phyloP scores from a whole-genome alignment of 129 eudicot genomes.

The Centaurea solstitialis region DNA sequence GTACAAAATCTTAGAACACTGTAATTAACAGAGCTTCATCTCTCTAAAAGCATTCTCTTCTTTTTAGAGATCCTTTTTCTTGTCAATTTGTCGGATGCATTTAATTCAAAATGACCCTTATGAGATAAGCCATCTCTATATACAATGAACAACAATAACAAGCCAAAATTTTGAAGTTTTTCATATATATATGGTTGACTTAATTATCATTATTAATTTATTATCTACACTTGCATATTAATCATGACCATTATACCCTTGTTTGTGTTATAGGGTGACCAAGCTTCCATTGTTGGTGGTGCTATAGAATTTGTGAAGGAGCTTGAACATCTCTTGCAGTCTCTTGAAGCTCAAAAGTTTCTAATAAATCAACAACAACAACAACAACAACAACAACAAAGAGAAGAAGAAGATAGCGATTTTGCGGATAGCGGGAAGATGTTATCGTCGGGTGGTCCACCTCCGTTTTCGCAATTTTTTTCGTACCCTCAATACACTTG shows the following conservation, averaged over 20 bases:
- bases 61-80: constrained; percentile 42
- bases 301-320: constrained; percentile 94
- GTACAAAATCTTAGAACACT: constrained; percentile 33
- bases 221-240: not conserved
- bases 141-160: constrained; percentile 30
- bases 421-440: constrained; percentile 4
- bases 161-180: constrained; percentile 36
- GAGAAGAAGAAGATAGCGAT: not conserved
- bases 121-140: not conserved
- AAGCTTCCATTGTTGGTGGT: constrained; percentile 95
- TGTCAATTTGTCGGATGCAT: constrained; percentile 48
- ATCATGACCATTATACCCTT: constrained; percentile 22
- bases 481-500: constrained; percentile 67
- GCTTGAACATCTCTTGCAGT: constrained; percentile 82
- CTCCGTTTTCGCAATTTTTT: constrained; percentile 69
- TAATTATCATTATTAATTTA: too few relatives aligned
- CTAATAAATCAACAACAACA: constrained; percentile 20
- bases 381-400: constrained; percentile 16
- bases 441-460: not conserved
- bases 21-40: constrained; percentile 35
- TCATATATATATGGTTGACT: constrained; percentile 43
- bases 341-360: constrained; percentile 78
- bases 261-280: constrained; percentile 71
- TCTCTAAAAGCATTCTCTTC: constrained; percentile 33
- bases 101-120: constrained; percentile 9